Base-by-base conservation (phyloP, 371 early-diverging fungal genomes). In the Nematocida sp. region DNA sequence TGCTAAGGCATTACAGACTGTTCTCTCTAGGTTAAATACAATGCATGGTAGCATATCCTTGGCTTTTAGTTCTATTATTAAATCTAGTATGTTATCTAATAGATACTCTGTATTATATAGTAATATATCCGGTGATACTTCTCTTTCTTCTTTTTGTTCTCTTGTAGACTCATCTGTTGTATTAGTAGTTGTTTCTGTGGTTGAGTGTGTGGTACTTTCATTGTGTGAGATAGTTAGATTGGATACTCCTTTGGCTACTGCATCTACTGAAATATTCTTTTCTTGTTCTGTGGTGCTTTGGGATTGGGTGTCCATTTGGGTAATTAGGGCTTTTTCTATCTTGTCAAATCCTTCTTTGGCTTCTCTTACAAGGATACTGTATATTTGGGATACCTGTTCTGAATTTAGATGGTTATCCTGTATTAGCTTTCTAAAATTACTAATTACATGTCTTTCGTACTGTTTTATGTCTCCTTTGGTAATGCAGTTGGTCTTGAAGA, bases 21-120 rank as follows among this genome's bases (percentile, higher is more conserved):
- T 78, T 38, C 86, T 81, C 65, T 86, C 87, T 45, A 81, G 84
- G 66, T 83, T 83, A 60, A 87, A 87, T 32, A 85, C 74, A 49
- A 87, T 84, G 41, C 83, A 86, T 9, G 87, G 87, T 0, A 85
- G 79, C 77, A 81, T 82, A 43, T 85, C 60, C 37, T 74, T 48
- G 35, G 75, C 62, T 52, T 82, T 77, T 35, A 85, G 78, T 35
- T 63, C 65, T 31, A 70, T 53, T 0, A 70, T 43, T 15, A 83
- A 43, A 32, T 74, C 70, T 11, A 80, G 60, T 3, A 83, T 76
- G 61, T 81, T 78, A 9, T 79, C 75, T 21, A 75, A 31, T 11
- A 83, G 75, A 49, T 80, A 76, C 7, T 77, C 63, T 27, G 35
- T 48, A 61, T 55, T 57, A 47, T 70, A 70, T 17, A 70, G 61